These are phyloP conservation scores for Boletus subluridellus DNA, from an alignment of 1,284 basidiomycete species.

Conservation along the genomic window DNA sequence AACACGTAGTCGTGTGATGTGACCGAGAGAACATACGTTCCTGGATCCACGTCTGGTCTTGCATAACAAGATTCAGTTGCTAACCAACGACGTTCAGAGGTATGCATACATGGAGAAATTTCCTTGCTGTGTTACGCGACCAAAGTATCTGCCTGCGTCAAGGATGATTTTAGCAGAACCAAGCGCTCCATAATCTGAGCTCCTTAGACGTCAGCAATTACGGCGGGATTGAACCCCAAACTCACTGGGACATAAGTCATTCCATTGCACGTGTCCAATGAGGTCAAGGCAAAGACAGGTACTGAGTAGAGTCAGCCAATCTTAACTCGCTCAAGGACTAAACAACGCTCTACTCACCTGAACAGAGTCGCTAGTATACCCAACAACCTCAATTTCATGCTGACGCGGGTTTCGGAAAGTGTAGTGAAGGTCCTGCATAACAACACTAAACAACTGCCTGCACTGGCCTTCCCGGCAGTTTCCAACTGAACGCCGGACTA, in stretches of 20 bases:
- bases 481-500: background rate
- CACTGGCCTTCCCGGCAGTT: background rate
- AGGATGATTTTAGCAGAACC: slow-evolving; percentile 58
- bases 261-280: slow-evolving; percentile 60
- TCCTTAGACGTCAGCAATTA: slow-evolving; percentile 1
- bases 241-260: slow-evolving; percentile 60
- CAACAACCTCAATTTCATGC: slow-evolving; percentile 20
- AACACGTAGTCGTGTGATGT: slow-evolving; percentile 62
- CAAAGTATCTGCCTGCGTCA: slow-evolving; percentile 54
- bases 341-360: slow-evolving; percentile 7
- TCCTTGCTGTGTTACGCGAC: slow-evolving; percentile 54
- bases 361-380: slow-evolving; percentile 13
- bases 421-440: slow-evolving; percentile 10
- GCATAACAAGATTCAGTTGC: slow-evolving; percentile 13
- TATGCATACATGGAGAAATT: slow-evolving; percentile 72
- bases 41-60: slow-evolving; percentile 61
- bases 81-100: slow-evolving; percentile 9
- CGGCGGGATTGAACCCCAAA: background rate
- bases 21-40: slow-evolving; percentile 66
- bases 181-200: slow-evolving; percentile 44
- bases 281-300: slow-evolving; percentile 49
- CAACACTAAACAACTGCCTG: slow-evolving; percentile 26
- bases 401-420: background rate
- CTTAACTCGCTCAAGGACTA: background rate
- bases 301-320: slow-evolving; percentile 24